Evolutionary conservation across 495 filamentous ascomycete species (phyloP), one percentile per base, ranked within the genome.

Genomic region (Corynascus novoguineensis): DNA sequence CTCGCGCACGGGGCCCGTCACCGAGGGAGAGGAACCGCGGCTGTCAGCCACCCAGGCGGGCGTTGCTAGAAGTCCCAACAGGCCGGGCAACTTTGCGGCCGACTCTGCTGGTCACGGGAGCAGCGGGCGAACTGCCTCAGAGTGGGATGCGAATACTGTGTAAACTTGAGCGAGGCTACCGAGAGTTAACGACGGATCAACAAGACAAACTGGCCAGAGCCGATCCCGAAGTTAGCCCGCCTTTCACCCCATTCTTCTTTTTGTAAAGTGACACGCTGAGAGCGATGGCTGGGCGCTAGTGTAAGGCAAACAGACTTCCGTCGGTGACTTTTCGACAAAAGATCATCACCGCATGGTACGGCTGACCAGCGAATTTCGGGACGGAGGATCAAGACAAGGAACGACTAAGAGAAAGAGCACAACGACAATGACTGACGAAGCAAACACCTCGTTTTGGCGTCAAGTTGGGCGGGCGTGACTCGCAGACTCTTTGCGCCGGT

Each of bases 21-120:
- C 47, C 47, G 31, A 50, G 47, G 47, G 47, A 50, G 24, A 25
- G 47, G 47, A 50, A 50, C 47, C 47, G 47, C n/a, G 28, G 47
- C 47, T 32, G 47, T n/a, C 47, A n/a, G 15, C 27, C 29, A 22
- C 28, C 46, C 46, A 44, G 40, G n/a, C n/a, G n/a, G n/a, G n/a
- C n/a, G n/a, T n/a, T n/a, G n/a, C n/a, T n/a, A n/a, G n/a, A n/a
- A 4, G 40, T 37, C 2, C 32, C 49, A 47, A 53, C 40, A 46
- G 24, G 44, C 34, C 28, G 34, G 27, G 48, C 19, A 27, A 34
- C 5, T 35, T 8, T 2, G 11, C 34, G 34, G 10, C 17, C 17
- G n/a, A 17, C 38, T 12, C 4, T 38, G 4, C 35, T 41, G 38
- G 17, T 41, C 38, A 41, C 38, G 12, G 5, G 38, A 14, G 35